phyloP scores from a whole-genome alignment of 306 rosid species.

The Hippophae gyantsensis region DNA sequence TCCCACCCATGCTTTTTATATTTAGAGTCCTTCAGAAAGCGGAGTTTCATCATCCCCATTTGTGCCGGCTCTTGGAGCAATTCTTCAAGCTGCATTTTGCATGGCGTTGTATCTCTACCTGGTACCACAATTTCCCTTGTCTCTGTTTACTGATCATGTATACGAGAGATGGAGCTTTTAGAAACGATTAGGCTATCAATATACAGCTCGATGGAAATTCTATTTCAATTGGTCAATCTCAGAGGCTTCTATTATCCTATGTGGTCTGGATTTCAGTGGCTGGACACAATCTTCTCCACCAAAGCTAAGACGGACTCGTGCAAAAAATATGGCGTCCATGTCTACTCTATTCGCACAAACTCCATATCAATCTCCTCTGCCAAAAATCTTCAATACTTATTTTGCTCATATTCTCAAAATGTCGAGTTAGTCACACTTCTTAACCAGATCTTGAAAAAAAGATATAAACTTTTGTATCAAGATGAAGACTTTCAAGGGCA shows the following conservation, averaged over 20 bases:
- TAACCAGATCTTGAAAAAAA: too few relatives aligned
- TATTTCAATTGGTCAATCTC: slow-evolving; percentile 98
- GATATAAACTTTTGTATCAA: too few relatives aligned
- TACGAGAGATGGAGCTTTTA: slow-evolving; percentile 76
- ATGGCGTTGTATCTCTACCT: slow-evolving; percentile 81
- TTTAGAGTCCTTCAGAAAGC: slow-evolving; percentile 61
- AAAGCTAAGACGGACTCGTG: slow-evolving; percentile 82
- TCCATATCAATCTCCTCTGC: too few relatives aligned
- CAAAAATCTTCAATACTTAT: too few relatives aligned
- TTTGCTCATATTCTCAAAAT: too few relatives aligned
- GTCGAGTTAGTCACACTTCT: too few relatives aligned
- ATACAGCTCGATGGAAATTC: slow-evolving; percentile 93
- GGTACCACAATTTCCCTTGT: slow-evolving; percentile 65
- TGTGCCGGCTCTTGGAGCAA: slow-evolving; percentile 56
- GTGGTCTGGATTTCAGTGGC: slow-evolving; percentile 91
- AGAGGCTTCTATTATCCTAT: slow-evolving; percentile 78
- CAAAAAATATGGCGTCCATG: slow-evolving; percentile 50
- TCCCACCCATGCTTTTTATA: slow-evolving; percentile 23
- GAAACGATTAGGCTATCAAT: slow-evolving; percentile 76
- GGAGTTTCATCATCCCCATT: slow-evolving; percentile 62
- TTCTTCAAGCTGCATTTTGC: slow-evolving; percentile 81
- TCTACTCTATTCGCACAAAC: too few relatives aligned
- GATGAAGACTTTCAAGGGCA: too few relatives aligned
- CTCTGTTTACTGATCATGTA: slow-evolving; percentile 62
- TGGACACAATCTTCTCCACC: slow-evolving; percentile 89